These are phyloP conservation scores for Yamadazyma epiphylla DNA, from an alignment of 1,139 yeast species.

Conservation along the genomic window DNA sequence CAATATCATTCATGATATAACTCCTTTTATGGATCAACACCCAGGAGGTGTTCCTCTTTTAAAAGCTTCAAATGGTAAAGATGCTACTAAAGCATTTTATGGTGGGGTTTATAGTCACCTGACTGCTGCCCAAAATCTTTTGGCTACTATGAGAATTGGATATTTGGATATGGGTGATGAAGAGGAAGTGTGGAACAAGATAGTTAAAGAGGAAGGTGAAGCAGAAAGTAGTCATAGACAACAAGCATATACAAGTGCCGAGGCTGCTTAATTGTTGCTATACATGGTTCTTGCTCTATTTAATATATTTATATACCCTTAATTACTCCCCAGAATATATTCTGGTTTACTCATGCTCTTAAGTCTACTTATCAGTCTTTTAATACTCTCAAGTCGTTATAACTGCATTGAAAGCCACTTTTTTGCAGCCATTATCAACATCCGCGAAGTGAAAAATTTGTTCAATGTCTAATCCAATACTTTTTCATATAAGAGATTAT, in stretches of 20 bases:
- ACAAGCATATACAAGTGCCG: constrained; percentile 36
- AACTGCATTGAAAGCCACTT: too few relatives aligned
- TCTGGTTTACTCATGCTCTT: too few relatives aligned
- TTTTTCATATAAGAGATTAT: constrained; percentile 37
- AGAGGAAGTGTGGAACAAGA: constrained; percentile 74
- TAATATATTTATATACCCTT: neutral
- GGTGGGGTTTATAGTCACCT: constrained; percentile 77
- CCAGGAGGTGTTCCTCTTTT: constrained; percentile 68
- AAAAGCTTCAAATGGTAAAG: constrained; percentile 63
- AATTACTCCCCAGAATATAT: neutral
- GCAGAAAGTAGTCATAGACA: constrained; percentile 23
- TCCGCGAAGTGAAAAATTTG: too few relatives aligned
- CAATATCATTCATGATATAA: constrained; percentile 67
- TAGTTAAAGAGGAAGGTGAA: constrained; percentile 40
- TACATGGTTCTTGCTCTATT: neutral
- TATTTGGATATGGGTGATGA: constrained; percentile 77
- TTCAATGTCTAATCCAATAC: constrained; percentile 6
- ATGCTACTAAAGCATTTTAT: constrained; percentile 67
- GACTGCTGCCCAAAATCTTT: constrained; percentile 65
- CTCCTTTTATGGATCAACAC: constrained; percentile 69
- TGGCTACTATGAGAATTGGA: constrained; percentile 76
- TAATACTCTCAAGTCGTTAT: too few relatives aligned
- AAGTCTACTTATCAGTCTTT: too few relatives aligned
- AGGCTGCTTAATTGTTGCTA: constrained; percentile 32
- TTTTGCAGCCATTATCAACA: too few relatives aligned